Evolutionary conservation across 2,329 filamentous ascomycete genomes (phyloP), one percentile per base, ranked within the genome.

Genomic region (Aaosphaeria arxii): DNA sequence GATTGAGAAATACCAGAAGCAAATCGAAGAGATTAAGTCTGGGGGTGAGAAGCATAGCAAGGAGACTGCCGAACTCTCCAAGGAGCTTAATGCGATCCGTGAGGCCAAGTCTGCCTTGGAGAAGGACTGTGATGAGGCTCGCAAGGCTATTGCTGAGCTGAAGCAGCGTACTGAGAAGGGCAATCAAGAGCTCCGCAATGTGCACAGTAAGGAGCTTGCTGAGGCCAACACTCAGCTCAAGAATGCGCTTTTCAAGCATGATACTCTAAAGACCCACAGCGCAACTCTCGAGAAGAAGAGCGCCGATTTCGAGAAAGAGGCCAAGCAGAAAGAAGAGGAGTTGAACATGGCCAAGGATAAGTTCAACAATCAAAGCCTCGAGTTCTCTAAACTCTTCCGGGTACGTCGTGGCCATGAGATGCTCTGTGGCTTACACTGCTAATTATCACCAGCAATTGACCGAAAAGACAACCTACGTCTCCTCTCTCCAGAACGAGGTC

Each of bases 1-100:
- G 50, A 42, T 67, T 1, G 56, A 61, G 33, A 58, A 50, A 7
- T 53, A 49, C 30, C 46, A 57, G 40, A 52, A 58, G 42, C 53
- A 66, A 39, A 28, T 61, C 5, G 42, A 49, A 2, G 43, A 11
- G 7, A 45, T 64, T 13, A 42, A 40, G 17, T 40, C 49, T 5
- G 54, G 55, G 4, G 61, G 63, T 43, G 48, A 56, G 30, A 50
- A 55, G 13, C 51, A 61, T 6, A 40, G 51, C 3, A 36, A 56
- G 31, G 41, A 40, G 0, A 42, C 57, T 28, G 39, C 32, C 30
- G 54, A 59, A 1, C 36, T 56, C 3, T 51, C 59, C 24, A 48
- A 54, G 30, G 52, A 62, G 47, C 42, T 57, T 28, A 52, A 58
- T 24, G 44, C 40, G 3, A 42, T 32, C 9, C 50, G 61, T 40